These are phyloP conservation scores for Linum lewisii DNA, from an alignment of 345 rosid species.

Conservation along the genomic window DNA sequence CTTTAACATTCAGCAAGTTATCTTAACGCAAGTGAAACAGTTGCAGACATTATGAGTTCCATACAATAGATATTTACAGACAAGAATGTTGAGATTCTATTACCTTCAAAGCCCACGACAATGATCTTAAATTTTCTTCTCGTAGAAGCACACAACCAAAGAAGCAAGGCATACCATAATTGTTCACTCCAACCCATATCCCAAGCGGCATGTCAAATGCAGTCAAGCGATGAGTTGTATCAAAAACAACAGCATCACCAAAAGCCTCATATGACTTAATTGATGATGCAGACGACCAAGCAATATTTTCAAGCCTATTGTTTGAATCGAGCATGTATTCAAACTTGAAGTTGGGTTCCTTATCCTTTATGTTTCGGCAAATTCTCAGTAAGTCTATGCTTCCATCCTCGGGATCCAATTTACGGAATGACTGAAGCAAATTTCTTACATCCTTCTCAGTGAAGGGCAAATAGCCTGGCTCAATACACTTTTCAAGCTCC, in stretches of 20 bases:
- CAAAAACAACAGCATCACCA: constrained; percentile 93
- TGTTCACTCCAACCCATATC: constrained; percentile 88
- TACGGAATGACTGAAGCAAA: constrained; percentile 83
- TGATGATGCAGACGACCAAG: constrained; percentile 92
- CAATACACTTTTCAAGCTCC: constrained; percentile 97
- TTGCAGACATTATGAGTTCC: too few species aligned
- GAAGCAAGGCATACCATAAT: constrained; percentile 96
- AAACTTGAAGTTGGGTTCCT: constrained; percentile 81
- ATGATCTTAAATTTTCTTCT: constrained; percentile 67
- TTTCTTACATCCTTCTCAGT: constrained; percentile 97
- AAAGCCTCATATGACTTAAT: constrained; percentile 72
- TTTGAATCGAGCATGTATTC: constrained; percentile 63
- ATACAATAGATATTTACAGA: too few species aligned
- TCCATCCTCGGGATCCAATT: constrained; percentile 79
- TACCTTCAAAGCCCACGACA: constrained; percentile 97
- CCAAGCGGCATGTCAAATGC: constrained; percentile 98
- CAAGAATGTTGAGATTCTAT: constrained; percentile 9
- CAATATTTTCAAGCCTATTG: constrained; percentile 66
- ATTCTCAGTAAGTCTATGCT: constrained; percentile 76
- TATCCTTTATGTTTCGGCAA: constrained; percentile 85
- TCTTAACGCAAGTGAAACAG: too few species aligned
- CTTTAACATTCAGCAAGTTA: too few species aligned
- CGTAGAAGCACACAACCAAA: constrained; percentile 82
- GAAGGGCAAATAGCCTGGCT: constrained; percentile 87
- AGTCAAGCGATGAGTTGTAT: constrained; percentile 81